A percentile compares a stretch with the other conserved stretches of the same genome.
Evolutionary conservation across 352 stramenopile genomes (phyloP).

Genomic region (Phytopythium boreale): DNA sequence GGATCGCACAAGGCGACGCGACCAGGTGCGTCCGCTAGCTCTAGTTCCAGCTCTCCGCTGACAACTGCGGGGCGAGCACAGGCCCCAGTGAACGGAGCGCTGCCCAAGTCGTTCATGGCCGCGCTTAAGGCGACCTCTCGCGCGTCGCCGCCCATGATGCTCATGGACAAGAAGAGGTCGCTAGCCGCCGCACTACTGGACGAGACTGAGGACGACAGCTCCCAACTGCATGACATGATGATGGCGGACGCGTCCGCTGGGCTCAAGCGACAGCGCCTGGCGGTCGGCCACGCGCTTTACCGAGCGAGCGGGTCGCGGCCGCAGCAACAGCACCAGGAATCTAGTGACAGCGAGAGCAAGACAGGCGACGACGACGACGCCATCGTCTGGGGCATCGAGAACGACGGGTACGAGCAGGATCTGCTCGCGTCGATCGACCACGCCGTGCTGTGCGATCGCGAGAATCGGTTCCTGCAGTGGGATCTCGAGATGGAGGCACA

Average conservation of each 20-base stretch:
- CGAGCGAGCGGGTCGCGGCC: constrained; percentile 14
- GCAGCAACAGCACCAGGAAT: neutral
- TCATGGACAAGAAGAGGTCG: constrained; percentile 36
- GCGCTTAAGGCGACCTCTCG: constrained; percentile 10
- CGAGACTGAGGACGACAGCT: constrained; percentile 27
- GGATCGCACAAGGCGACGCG: constrained; percentile 7
- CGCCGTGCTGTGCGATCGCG: constrained; percentile 71
- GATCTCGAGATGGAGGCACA: constrained; percentile 57
- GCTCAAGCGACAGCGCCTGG: constrained; percentile 7
- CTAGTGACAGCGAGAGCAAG: constrained; percentile 33
- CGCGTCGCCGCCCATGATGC: constrained; percentile 18
- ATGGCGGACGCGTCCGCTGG: constrained; percentile 1
- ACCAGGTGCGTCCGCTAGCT: neutral
- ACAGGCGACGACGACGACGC: constrained; percentile 40
- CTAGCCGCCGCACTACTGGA: constrained; percentile 50
- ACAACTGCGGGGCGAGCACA: neutral
- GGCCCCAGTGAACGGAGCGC: neutral
- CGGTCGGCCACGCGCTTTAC: constrained; percentile 22
- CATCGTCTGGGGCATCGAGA: constrained; percentile 73
- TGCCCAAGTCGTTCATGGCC: constrained; percentile 17
- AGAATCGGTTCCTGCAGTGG: constrained; percentile 81
- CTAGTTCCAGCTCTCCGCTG: neutral
- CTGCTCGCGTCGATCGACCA: constrained; percentile 77
- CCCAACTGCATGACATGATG: constrained; percentile 10
- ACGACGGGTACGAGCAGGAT: constrained; percentile 66